Evolutionary conservation across 768 basidiomycete species (phyloP), one percentile per base, ranked within the genome.

Genomic region (Auriscalpium orientale): DNA sequence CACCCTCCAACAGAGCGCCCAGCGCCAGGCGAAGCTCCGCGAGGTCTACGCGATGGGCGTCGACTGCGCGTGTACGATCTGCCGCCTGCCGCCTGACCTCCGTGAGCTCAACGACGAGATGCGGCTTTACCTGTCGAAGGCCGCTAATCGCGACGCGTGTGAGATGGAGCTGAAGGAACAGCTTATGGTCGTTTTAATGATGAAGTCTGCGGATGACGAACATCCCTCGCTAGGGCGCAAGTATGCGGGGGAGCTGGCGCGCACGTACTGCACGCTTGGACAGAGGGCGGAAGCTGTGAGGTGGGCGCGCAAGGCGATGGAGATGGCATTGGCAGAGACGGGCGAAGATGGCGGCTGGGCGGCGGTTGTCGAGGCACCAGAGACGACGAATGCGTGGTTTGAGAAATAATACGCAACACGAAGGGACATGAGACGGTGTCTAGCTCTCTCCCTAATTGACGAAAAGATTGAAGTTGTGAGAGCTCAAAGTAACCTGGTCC

Each of bases 11-110:
- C 20, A 63, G 16, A 51, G 54, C 12, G 56, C 66, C 35, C 48
- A 58, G 34, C 69, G 74, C 12, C 63, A 70, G 47, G 53, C 43
- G 15, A 54, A 50, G 1, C 66, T 73, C 15, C 54, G 55, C 8
- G 58, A 56, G 18, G 64, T 65, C 0, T 74, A 74, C 58, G 68
- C 64, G 22, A 28, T 28, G 22, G 22, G 22, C 1, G 63, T 76
- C 57, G 49, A 50, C 11, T 76, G 74, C 61, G 54, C 62, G n/a
- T 76, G 74, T 56, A 16, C 48, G n/a, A 59, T 67, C 10, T 74
- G 73, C 56, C 37, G 46, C 43, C 22, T 58, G 66, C n/a, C 58
- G 64, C 6, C n/a, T 16, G 13, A 11, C 33, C 11, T 28, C 22
- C 22, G 22, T 28, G 22, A 28, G 22, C 22, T 28, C 49, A 40